Evolutionary conservation across 2,329 filamentous ascomycete genomes (phyloP), one percentile per base, ranked within the genome.

Genomic region (Sclerotinia subarctica): DNA sequence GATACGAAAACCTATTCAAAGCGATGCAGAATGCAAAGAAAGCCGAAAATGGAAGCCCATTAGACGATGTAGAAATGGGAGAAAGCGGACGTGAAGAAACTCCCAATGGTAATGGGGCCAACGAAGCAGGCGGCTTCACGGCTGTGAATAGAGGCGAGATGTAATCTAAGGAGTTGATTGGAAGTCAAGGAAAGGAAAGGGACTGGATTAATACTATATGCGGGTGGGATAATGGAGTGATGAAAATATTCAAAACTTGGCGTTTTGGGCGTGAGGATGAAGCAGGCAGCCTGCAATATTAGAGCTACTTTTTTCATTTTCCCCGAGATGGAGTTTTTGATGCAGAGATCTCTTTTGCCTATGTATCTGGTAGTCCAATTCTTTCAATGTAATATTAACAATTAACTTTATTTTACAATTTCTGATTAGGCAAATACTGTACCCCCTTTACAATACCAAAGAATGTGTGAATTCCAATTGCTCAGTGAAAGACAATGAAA

Each of bases 81-180:
- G 78, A 78, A 44, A 78, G 77, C 54, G 76, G 76, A 26, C 76
- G 78, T 13, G 70, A 67, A 32, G 69, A 68, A 38, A 59, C 46
- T 46, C 57, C 49, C 10, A 67, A 63, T 53, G 68, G 66, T 19
- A 69, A 68, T n/a, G 64, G 71, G 53, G 21, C 65, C 17, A 64
- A 57, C 49, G 62, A 53, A 29, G 63, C 56, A 24, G 67, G 57
- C n/a, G 75, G 75, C 15, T 77, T 77, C 63, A 77, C 75, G 21
- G 72, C 76, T 38, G 74, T 77, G 54, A 77, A 77, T 62, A 69
- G 71, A 49, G 53, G 29, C 56, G 70, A 71, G 58, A 47, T 44
- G 42, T 60, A 46, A 68, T 17, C 44, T 32, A 64, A 11, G 53
- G 54, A 69, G 67, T 38, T 66, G 58, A 19, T 67, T 44, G 65